phyloP scores from a whole-genome alignment of 1,284 basidiomycete genomes.

The Trichosporon sp. region DNA sequence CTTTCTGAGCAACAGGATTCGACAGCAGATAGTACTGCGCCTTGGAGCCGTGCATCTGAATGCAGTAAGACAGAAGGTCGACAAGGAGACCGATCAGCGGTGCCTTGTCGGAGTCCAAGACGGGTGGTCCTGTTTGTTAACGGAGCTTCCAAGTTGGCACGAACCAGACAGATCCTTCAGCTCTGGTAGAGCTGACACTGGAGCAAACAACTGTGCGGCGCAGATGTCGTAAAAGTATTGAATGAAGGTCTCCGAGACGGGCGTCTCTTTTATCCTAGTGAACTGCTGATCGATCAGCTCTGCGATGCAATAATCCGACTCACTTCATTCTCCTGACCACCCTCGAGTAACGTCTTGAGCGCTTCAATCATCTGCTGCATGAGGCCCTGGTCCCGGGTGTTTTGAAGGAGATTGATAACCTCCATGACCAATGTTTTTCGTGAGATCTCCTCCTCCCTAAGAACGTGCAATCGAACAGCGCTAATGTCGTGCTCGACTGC shows the following conservation, averaged over 20 bases:
- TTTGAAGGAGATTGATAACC: slow-evolving; percentile 69
- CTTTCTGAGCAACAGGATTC: slow-evolving; percentile 62
- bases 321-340: slow-evolving; percentile 49
- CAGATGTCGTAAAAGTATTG: slow-evolving; percentile 84
- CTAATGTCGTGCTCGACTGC: slow-evolving; percentile 88
- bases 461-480: slow-evolving; percentile 74
- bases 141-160: background rate
- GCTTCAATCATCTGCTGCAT: slow-evolving; percentile 88
- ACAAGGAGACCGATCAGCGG: slow-evolving; percentile 76
- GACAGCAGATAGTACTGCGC: slow-evolving; percentile 86
- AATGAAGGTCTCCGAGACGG: slow-evolving; percentile 71
- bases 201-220: slow-evolving; percentile 67
- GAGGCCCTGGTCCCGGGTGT: slow-evolving; percentile 75
- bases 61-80: slow-evolving; percentile 84
- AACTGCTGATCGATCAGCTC: slow-evolving; percentile 11
- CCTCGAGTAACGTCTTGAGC: slow-evolving; percentile 76
- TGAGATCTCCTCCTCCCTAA: slow-evolving; percentile 65
- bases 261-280: slow-evolving; percentile 9
- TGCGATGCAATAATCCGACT: slow-evolving; percentile 14
- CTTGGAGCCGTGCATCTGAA: slow-evolving; percentile 79
- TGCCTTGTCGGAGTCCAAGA: slow-evolving; percentile 34
- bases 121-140: background rate
- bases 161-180: slow-evolving; percentile 6
- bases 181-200: slow-evolving; percentile 70
- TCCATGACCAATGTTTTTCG: slow-evolving; percentile 62